Conservation (phyloP, 768 basidiomycete species). For the Lactarius quietus region DNA sequence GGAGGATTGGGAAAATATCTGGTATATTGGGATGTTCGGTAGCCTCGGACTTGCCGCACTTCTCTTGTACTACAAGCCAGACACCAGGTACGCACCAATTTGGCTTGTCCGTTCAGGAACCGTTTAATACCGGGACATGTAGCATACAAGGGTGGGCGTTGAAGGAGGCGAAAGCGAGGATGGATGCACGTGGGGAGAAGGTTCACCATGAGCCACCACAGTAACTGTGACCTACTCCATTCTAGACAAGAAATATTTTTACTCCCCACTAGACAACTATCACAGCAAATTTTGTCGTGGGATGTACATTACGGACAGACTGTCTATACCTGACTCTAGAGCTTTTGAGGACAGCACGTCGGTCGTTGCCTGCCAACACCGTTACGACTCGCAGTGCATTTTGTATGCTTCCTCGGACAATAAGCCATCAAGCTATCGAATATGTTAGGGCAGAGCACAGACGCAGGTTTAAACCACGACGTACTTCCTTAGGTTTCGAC, state of each 20-base stretch:
- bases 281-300: conserved; percentile 5
- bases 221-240: not conserved
- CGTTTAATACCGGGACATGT: not conserved
- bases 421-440: conserved; percentile 58
- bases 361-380: not conserved
- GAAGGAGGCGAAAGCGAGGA: conserved; percentile 81
- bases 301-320: conserved; percentile 16
- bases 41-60: conserved; percentile 72
- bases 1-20: conserved; percentile 88
- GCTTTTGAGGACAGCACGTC: not conserved
- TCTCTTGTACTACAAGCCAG: conserved; percentile 87
- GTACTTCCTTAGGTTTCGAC: conserved; percentile 71
- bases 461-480: conserved; percentile 20
- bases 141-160: conserved; percentile 94
- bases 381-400: conserved; percentile 47
- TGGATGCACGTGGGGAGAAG: conserved; percentile 92
- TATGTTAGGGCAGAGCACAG: conserved; percentile 5
- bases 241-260: not conserved
- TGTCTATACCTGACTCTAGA: conserved; percentile 19
- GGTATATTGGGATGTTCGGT: conserved; percentile 92
- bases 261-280: not conserved
- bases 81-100: conserved; percentile 66
- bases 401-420: conserved; percentile 77
- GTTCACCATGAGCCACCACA: conserved; percentile 55
- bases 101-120: not conserved